Evolutionary conservation across 345 rosid genomes (phyloP).

Genomic region (Eucalyptus camaldulensis): DNA sequence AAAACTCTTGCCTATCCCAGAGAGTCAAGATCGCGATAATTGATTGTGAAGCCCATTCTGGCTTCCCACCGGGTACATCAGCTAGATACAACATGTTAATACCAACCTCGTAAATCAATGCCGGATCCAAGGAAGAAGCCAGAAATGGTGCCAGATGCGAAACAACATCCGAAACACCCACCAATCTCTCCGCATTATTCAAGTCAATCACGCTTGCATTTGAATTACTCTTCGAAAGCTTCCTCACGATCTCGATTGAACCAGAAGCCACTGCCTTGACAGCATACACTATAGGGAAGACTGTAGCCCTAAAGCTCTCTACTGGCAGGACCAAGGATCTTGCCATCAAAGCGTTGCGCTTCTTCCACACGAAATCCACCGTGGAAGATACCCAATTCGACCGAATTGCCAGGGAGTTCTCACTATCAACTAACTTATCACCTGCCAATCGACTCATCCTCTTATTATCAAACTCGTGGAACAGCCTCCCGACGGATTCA

Average conservation of each 20-base stretch:
- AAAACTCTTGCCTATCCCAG: constrained; percentile 98
- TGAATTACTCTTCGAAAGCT: constrained; percentile 47
- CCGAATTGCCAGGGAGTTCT: constrained; percentile 81
- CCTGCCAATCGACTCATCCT: constrained; percentile 93
- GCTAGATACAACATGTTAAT: constrained; percentile 92
- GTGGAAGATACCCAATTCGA: constrained; percentile 87
- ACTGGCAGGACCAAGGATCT: constrained; percentile 81
- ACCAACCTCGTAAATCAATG: constrained; percentile 92
- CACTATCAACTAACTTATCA: constrained; percentile 91
- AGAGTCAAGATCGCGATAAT: constrained; percentile 89
- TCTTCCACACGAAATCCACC: constrained; percentile 81
- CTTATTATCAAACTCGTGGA: constrained; percentile 86
- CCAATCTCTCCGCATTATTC: constrained; percentile 63
- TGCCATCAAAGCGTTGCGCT: constrained; percentile 66
- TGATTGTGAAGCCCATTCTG: constrained; percentile 97
- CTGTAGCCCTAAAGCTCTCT: constrained; percentile 80
- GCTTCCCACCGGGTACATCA: constrained; percentile 97
- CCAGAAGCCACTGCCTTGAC: constrained; percentile 93
- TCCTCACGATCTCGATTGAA: constrained; percentile 58
- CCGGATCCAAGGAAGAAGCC: constrained; percentile 91
- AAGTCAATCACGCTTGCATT: constrained; percentile 42
- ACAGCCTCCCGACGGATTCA: constrained; percentile 84
- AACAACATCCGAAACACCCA: constrained; percentile 81
- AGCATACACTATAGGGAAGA: constrained; percentile 75
- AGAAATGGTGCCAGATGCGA: constrained; percentile 86